A percentile compares a stretch with the other conserved stretches of the same genome.
These are phyloP conservation scores for Coniella vitis DNA, from an alignment of 2,329 filamentous ascomycete genomes.

Conservation along the genomic window DNA sequence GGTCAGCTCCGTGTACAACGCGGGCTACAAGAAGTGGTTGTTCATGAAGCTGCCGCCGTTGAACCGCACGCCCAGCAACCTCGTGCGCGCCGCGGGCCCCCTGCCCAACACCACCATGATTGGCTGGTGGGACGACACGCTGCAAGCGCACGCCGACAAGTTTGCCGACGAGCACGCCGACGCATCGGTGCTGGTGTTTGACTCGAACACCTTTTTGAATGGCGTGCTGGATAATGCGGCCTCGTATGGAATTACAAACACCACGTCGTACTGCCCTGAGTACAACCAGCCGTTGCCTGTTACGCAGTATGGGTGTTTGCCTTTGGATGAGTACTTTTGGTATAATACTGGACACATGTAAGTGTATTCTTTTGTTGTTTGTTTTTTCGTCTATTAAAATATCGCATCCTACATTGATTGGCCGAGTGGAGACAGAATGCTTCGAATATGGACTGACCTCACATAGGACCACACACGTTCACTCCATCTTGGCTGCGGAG, in stretches of 20 bases:
- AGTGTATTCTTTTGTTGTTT: not conserved
- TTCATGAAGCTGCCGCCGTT: slow-evolving; percentile 46
- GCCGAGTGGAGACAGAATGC: too few relatives aligned
- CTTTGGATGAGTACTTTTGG: slow-evolving; percentile 26
- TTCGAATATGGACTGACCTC: not conserved
- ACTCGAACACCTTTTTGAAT: slow-evolving; percentile 27
- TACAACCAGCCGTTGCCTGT: slow-evolving; percentile 20
- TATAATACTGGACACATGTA: slow-evolving; percentile 24
- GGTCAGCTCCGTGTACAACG: slow-evolving; percentile 32
- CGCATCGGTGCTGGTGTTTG: slow-evolving; percentile 23
- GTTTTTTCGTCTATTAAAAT: too few relatives aligned
- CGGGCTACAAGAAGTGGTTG: slow-evolving; percentile 40
- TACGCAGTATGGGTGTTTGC: slow-evolving; percentile 23
- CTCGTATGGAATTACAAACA: slow-evolving; percentile 24
- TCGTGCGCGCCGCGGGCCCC: slow-evolving; percentile 23
- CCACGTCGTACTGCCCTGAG: slow-evolving; percentile 21
- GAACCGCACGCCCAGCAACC: slow-evolving; percentile 35
- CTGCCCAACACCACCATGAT: slow-evolving; percentile 40
- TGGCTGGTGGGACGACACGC: slow-evolving; percentile 34
- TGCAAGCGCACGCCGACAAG: slow-evolving; percentile 25
- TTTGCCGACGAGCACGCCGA: slow-evolving; percentile 25
- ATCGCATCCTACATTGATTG: too few relatives aligned
- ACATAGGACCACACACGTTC: slow-evolving; percentile 4
- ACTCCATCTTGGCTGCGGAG: slow-evolving; percentile 3
- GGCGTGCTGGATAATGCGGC: slow-evolving; percentile 23